Evolutionary conservation across 257 asterid species (phyloP).

Genomic region (Solanum sitiens): DNA sequence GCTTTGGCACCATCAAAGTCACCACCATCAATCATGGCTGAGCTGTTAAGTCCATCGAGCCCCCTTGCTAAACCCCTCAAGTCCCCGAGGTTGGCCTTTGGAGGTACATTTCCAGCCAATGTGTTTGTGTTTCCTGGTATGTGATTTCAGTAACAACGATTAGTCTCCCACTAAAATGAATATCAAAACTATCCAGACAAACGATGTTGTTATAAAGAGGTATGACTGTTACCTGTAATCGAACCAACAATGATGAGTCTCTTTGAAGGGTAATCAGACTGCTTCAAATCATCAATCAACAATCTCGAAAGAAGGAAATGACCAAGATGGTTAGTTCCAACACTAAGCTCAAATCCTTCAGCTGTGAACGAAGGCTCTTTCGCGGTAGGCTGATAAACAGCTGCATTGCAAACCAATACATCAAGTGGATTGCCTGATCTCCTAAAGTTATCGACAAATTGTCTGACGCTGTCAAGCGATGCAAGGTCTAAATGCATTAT

Average conservation of each 20-base stretch:
- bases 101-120: constrained; percentile 92
- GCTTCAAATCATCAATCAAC: constrained; percentile 66
- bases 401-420: constrained; percentile 87
- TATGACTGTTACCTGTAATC: constrained; percentile 47
- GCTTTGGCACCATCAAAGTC: constrained; percentile 94
- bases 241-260: constrained; percentile 91
- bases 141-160: not conserved
- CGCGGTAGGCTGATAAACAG: constrained; percentile 78
- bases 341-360: constrained; percentile 88
- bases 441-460: constrained; percentile 59
- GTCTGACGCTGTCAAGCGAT: constrained; percentile 80
- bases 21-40: constrained; percentile 88
- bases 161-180: too few species aligned
- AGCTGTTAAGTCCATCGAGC: constrained; percentile 54
- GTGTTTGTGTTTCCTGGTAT: constrained; percentile 80
- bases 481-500: constrained; percentile 82
- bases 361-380: constrained; percentile 71
- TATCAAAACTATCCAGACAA: not conserved
- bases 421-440: constrained; percentile 56
- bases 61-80: constrained; percentile 78
- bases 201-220: not conserved
- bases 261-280: constrained; percentile 70
- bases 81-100: constrained; percentile 92
- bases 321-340: constrained; percentile 82
- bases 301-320: constrained; percentile 80